Conservation (phyloP, 495 filamentous ascomycete species). For the Podospora pseudocomata region DNA sequence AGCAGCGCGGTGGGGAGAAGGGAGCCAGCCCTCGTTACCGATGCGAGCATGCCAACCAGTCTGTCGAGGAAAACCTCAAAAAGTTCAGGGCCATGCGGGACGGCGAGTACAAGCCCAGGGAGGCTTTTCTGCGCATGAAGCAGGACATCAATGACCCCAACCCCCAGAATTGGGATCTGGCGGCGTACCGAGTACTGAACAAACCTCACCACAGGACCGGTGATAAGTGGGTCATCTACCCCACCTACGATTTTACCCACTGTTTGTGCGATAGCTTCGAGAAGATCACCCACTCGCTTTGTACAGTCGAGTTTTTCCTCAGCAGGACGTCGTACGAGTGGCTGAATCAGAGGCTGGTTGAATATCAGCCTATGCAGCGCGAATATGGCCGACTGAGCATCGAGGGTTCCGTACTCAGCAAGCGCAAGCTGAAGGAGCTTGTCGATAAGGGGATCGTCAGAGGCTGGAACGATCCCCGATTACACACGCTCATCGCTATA, state of each 20-base stretch:
- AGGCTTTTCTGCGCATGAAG: slow-evolving; percentile 91
- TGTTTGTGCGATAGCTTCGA: slow-evolving; percentile 88
- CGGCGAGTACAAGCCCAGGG: slow-evolving; percentile 82
- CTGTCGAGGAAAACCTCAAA: slow-evolving; percentile 67
- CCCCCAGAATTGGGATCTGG: slow-evolving; percentile 71
- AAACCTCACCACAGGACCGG: slow-evolving; percentile 71
- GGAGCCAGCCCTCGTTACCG: slow-evolving; percentile 66
- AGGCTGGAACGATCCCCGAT: slow-evolving; percentile 84
- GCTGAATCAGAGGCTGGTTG: slow-evolving; percentile 67
- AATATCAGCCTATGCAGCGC: slow-evolving; percentile 80
- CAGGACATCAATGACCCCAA: slow-evolving; percentile 61
- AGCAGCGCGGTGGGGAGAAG: slow-evolving; percentile 73
- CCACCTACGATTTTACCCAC: slow-evolving; percentile 86
- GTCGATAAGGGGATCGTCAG: slow-evolving; percentile 69
- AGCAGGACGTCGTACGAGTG: slow-evolving; percentile 81
- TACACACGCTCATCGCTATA: slow-evolving; percentile 85
- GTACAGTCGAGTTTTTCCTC: slow-evolving; percentile 80
- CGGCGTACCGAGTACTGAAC: slow-evolving; percentile 73
- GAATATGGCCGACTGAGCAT: slow-evolving; percentile 75
- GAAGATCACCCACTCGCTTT: slow-evolving; percentile 81
- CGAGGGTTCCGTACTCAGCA: slow-evolving; percentile 65
- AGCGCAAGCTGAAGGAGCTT: slow-evolving; percentile 74
- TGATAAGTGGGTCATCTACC: slow-evolving; percentile 77
- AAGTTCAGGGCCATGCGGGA: slow-evolving; percentile 90
- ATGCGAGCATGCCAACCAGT: slow-evolving; percentile 72